phyloP scores from a whole-genome alignment of 2,329 filamentous ascomycete genomes.

The Stachybotrys chartarum region DNA sequence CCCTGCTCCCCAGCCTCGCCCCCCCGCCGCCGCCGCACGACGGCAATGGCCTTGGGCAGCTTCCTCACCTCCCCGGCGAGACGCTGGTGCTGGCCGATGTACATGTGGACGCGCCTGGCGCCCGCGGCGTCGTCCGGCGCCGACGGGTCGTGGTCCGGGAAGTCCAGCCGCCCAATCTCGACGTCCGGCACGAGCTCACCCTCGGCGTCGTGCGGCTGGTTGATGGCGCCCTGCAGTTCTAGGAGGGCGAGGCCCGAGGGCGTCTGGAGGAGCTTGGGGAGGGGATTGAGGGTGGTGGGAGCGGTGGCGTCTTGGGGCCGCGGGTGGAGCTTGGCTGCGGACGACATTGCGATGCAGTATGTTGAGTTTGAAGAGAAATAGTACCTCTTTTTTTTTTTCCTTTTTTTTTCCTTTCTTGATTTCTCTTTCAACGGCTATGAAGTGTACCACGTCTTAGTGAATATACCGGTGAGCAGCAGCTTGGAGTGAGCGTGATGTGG shows the following conservation, averaged over 20 bases:
- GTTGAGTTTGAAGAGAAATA: no score
- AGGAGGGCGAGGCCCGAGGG: constrained; percentile 83
- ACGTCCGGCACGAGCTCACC: constrained; percentile 19
- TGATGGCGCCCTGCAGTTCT: constrained; percentile 88
- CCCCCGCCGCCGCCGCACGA: constrained; percentile 58
- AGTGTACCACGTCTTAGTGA: no score
- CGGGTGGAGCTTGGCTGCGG: constrained; percentile 29
- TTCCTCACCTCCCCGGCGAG: constrained; percentile 88
- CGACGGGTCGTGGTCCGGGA: constrained; percentile 59
- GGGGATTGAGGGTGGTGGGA: constrained; percentile 37
- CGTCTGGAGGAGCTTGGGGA: constrained; percentile 80
- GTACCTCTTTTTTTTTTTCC: background rate
- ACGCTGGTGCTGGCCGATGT: constrained; percentile 81
- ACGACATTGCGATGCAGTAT: background rate
- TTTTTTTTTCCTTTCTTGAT: background rate
- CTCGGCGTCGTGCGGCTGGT: constrained; percentile 49
- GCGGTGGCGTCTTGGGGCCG: constrained; percentile 16
- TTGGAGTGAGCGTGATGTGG: no score
- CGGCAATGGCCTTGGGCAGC: constrained; percentile 66
- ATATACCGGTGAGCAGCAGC: no score
- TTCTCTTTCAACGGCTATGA: no score
- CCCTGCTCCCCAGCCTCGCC: constrained; percentile 23
- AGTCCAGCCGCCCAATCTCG: constrained; percentile 64
- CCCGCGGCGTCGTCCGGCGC: constrained; percentile 33
- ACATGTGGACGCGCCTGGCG: constrained; percentile 74